Evolutionary conservation across 768 basidiomycete species (phyloP).

Genomic region (Leccinum subtestaceum): DNA sequence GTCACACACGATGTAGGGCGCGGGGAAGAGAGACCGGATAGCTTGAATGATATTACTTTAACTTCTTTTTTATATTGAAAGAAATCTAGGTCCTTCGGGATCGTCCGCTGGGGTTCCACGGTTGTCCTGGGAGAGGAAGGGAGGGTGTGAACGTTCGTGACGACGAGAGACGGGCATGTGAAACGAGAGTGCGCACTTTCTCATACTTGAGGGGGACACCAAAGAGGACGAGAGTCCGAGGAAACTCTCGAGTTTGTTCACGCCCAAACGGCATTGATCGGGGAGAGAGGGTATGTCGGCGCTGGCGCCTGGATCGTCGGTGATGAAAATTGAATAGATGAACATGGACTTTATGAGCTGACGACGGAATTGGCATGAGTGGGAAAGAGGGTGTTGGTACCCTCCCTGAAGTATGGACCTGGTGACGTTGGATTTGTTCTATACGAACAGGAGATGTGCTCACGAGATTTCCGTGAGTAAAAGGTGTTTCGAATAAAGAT

Average conservation of each 20-base stretch:
- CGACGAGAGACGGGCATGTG: background rate
- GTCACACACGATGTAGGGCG: constrained; percentile 46
- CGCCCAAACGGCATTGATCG: constrained; percentile 89
- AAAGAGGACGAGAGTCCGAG: constrained; percentile 84
- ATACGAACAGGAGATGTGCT: constrained; percentile 15
- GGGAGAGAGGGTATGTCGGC: constrained; percentile 76
- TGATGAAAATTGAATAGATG: constrained; percentile 99
- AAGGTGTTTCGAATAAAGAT: background rate
- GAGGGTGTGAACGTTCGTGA: background rate
- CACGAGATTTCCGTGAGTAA: constrained; percentile 45
- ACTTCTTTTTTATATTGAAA: too few species aligned
- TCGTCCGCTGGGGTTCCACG: constrained; percentile 90
- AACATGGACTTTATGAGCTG: constrained; percentile 88
- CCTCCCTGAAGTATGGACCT: constrained; percentile 91
- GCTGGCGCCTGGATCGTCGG: constrained; percentile 89
- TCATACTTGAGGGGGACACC: constrained; percentile 80
- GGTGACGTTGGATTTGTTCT: constrained; percentile 4
- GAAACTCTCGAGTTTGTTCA: constrained; percentile 87
- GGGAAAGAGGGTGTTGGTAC: constrained; percentile 87
- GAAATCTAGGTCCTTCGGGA: constrained; percentile 64
- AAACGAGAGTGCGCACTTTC: constrained; percentile 51
- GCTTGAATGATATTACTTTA: constrained; percentile 53
- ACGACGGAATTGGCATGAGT: constrained; percentile 82
- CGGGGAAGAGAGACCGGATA: constrained; percentile 70
- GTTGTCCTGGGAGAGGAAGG: constrained; percentile 52